These are phyloP conservation scores for barley (Hordeum vulgare) DNA, from an alignment of 176 grass and related monocot genomes.

Conservation along the genomic window MorexV3_pseudomolecules_assembly NC_058519.1:606651117-606651616, in stretches of 20 bases:
- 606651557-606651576: neutral
- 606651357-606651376: too few species aligned
- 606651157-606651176: neutral
- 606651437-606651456: neutral
- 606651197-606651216: neutral
- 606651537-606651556: neutral
- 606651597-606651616: neutral
- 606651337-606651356: too few species aligned
- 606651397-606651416: neutral
- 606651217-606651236: neutral
- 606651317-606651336: too few species aligned
- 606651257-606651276: neutral
- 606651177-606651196: neutral
- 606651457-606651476: neutral
- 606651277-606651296: neutral
- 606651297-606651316: too few species aligned
- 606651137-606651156: neutral
- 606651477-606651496: neutral
- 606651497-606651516: neutral
- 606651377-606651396: neutral
- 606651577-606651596: neutral
- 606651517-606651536: neutral
- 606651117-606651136: neutral
- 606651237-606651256: neutral
- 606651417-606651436: too few species aligned